These are phyloP conservation scores for Astrephomene gubernaculifera DNA, from an alignment of 139 green algal genomes.

Conservation along the genomic window DNA sequence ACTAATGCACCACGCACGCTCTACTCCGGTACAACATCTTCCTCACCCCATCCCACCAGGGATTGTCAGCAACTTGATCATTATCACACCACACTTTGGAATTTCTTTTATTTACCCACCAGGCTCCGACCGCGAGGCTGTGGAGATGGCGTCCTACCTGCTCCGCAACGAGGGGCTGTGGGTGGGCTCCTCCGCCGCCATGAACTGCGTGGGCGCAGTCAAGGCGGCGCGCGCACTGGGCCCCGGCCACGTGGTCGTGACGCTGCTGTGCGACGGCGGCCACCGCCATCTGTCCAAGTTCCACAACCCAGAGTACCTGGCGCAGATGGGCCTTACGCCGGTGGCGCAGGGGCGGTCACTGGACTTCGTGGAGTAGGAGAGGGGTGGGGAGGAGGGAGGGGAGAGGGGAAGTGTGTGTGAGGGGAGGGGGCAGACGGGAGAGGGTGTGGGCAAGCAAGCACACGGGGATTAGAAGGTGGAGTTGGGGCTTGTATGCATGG, in stretches of 20 bases:
- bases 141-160: slow-evolving; percentile 90
- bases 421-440: not conserved
- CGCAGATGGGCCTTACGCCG: slow-evolving; percentile 40
- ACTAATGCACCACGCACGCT: no score
- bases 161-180: slow-evolving; percentile 94
- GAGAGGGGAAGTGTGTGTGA: not conserved
- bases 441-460: not conserved
- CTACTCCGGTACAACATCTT: no score
- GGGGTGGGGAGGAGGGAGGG: not conserved
- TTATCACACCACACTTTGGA: no score
- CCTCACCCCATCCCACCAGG: no score
- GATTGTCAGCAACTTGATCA: no score
- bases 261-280: slow-evolving; percentile 92
- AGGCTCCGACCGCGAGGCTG: slow-evolving; percentile 84
- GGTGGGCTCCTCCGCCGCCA: slow-evolving; percentile 84
- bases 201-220: slow-evolving; percentile 94
- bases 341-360: not conserved
- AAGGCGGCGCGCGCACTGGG: slow-evolving; percentile 80
- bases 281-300: slow-evolving; percentile 92
- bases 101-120: no score
- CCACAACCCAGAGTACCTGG: slow-evolving; percentile 85
- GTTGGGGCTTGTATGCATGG: not conserved
- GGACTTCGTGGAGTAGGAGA: slow-evolving; percentile 36
- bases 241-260: slow-evolving; percentile 91
- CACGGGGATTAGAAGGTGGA: not conserved